Base-by-base conservation (phyloP, 2,329 filamentous ascomycete species). In the Chaetomiaceae sp. region DNA sequence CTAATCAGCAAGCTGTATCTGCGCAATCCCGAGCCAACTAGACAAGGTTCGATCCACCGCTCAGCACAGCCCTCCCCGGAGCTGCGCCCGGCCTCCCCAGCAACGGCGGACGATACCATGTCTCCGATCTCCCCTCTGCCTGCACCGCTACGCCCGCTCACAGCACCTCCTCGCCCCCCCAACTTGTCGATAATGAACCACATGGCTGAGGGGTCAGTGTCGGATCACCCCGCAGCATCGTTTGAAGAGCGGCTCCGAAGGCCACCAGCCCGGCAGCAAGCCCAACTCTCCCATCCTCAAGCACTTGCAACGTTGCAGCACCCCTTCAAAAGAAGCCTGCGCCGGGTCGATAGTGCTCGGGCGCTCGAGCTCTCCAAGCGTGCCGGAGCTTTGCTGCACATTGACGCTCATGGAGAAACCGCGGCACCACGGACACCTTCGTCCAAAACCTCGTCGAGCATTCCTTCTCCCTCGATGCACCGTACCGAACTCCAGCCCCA, bases 341-440 rank as follows among this genome's bases (percentile, higher is more conserved):
- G 57, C 27, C 57, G 59, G 11, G 47, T 58, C 9, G 61, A 59
- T 9, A 62, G 60, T 22, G 47, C 57, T 9, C 59, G 58, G 17
- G 39, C 47, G 34, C 51, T 63, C 12, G 31, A 11, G 11, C 17
- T 25, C 14, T 15, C 45, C n/a, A 40, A 38, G 3, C 5, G 52
- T 5, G 15, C n/a, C 19, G 38, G 6, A 6, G 2, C 22, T 19
- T 4, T 9, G 15, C 22, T 11, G 2, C 0, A 25, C 2, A 3
- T 23, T 8, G 38, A 36, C 3, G 17, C 4, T 2, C 25, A 23
- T 11, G 9, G 4, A 11, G 4, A 25, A 7, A 4, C 3, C 6
- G 19, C 1, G 7, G 5, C 15, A 5, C 31, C 37, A 2, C 11
- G 2, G 6, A 6, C 33, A 14, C 22, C 5, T 4, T 27, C 39